Conservation (phyloP, 2,329 filamentous ascomycete genomes). For the Ascochyta fabae region DNA sequence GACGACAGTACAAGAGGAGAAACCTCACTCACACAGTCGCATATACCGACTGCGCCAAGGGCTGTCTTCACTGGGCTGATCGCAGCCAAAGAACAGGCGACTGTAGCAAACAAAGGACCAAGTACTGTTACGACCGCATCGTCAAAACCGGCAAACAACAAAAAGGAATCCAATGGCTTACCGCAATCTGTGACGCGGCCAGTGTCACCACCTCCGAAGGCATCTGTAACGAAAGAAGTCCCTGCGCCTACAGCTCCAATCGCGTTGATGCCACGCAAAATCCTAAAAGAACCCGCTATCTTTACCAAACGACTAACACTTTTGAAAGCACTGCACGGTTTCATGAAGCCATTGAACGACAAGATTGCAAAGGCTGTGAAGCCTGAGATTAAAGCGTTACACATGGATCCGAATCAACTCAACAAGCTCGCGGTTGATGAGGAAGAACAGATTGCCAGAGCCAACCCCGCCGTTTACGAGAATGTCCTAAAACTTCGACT, state of each 20-base stretch:
- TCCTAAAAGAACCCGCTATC: constrained; percentile 59
- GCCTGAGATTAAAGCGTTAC: constrained; percentile 59
- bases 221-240: constrained; percentile 18
- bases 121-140: background rate
- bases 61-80: constrained; percentile 35
- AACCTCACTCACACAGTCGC: background rate
- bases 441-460: constrained; percentile 76
- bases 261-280: constrained; percentile 69
- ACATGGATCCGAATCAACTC: constrained; percentile 69
- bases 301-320: constrained; percentile 42
- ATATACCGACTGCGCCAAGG: constrained; percentile 12
- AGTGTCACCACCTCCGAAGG: constrained; percentile 42
- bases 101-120: constrained; percentile 14
- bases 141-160: constrained; percentile 11
- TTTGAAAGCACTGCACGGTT: constrained; percentile 68
- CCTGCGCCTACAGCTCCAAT: constrained; percentile 52
- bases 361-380: constrained; percentile 62
- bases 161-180: constrained; percentile 10
- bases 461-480: constrained; percentile 73
- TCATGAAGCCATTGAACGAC: constrained; percentile 71
- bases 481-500: constrained; percentile 87
- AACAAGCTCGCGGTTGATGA: constrained; percentile 75
- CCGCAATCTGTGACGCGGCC: constrained; percentile 36
- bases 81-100: constrained; percentile 21
- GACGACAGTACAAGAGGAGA: constrained; percentile 23